Percentiles rank a stretch among this genome's conserved stretches.
Evolutionary conservation across 768 basidiomycete species (phyloP).

Genomic region (Mycena latifolia): DNA sequence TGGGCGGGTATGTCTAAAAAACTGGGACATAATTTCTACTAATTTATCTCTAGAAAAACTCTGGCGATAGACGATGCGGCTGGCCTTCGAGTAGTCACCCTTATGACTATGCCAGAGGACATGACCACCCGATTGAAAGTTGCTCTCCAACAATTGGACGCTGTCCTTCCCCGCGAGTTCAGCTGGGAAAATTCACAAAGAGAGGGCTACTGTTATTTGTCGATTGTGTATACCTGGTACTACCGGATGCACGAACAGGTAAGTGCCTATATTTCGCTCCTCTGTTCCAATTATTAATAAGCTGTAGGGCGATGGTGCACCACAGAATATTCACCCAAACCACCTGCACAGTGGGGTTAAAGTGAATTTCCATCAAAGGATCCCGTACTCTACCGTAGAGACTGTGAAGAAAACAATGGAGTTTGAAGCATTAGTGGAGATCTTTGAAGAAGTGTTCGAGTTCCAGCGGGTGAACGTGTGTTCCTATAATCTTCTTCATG

Average conservation of each 20-base stretch:
- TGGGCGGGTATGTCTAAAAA: background rate
- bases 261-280: background rate
- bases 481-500: background rate
- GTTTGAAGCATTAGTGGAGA: background rate
- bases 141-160: background rate
- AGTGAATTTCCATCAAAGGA: slow-evolving; percentile 5
- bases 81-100: background rate
- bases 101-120: slow-evolving; percentile 1
- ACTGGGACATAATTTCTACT: background rate
- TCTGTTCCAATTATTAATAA: background rate
- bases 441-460: background rate
- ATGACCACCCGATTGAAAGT: background rate
- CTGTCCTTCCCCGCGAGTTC: slow-evolving; percentile 1
- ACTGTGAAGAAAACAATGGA: background rate
- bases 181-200: background rate
- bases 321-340: background rate
- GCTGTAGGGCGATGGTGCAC: slow-evolving; percentile 2
- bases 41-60: background rate
- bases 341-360: background rate
- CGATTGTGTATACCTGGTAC: slow-evolving; percentile 1
- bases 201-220: background rate
- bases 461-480: slow-evolving; percentile 6
- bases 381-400: background rate
- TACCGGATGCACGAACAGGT: slow-evolving; percentile 6
- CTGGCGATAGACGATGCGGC: background rate